Base-by-base conservation (phyloP, 1,284 basidiomycete genomes). In the Porogramme epimiltina region DNA sequence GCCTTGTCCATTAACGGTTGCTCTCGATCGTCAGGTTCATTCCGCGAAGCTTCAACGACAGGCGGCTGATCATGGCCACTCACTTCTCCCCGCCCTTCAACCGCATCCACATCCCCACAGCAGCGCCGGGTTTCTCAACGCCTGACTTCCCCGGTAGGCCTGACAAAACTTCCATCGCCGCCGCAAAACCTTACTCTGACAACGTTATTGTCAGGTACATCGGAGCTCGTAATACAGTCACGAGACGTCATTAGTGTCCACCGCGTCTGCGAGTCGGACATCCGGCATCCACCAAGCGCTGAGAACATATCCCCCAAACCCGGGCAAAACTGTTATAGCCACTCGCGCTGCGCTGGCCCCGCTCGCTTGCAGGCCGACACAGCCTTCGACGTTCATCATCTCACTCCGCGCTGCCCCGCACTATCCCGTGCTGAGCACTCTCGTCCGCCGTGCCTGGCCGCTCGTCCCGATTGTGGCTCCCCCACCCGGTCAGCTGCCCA, bases 401-500 rank as follows among this genome's bases (percentile, higher is more conserved):
- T 11, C 37, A 33, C 50, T 28, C 47, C 42, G 46, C 42, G 40
- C 40, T 38, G 33, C 54, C 54, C 45, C 51, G 42, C 56, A 45
- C 49, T 52, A 41, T 42, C 49, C 52, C 47, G 51, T 43, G 38
- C 47, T 41, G 38, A 44, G 33, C 25, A 23, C 37, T 10, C 20
- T 34, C 50, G 42, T 36, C 49, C 36, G 10, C 36, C 28, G 34
- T 37, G 28, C 43, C 50, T 47, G 51, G 40, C 55, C 36, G 23
- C 18, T 2, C 16, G 20, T 31, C 37, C 18, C n/a, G 16, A 31
- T 33, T 23, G 41, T 19, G 31, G 39, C 46, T 20, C 37, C n/a
- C 47, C n/a, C 42, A 39, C 33, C 45, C n/a, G 49, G 56, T 58
- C 56, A 58, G 43, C 53, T 58, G 56, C 23, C 33, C 18, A 31